Percentiles rank a stretch among this genome's conserved stretches.
These are phyloP conservation scores for Lentinula sp. DNA, from an alignment of 768 basidiomycete species.

Conservation along the genomic window DNA sequence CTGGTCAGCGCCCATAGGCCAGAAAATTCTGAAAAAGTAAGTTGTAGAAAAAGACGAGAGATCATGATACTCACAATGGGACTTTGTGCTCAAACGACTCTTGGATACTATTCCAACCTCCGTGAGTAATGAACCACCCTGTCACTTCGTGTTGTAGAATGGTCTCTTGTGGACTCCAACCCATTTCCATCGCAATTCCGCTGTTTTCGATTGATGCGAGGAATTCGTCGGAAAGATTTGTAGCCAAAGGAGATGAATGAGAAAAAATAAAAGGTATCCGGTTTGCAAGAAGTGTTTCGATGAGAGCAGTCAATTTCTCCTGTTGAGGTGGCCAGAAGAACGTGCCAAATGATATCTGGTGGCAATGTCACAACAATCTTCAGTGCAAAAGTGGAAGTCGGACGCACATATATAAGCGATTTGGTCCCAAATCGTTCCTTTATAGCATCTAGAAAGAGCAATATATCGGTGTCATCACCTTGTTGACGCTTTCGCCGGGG, in stretches of 20 bases:
- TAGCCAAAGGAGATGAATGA: background rate
- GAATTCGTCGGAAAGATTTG: background rate
- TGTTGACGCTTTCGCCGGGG: background rate
- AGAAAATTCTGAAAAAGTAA: background rate
- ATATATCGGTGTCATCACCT: background rate
- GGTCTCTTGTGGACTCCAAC: slow-evolving; percentile 2
- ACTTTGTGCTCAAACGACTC: background rate
- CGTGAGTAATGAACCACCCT: slow-evolving; percentile 3
- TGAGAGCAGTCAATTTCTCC: background rate
- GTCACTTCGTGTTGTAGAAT: background rate
- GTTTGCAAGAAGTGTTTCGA: background rate
- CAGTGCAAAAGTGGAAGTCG: background rate
- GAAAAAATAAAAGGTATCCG: slow-evolving; percentile 1
- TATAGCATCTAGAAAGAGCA: background rate
- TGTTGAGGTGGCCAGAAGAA: slow-evolving; percentile 2
- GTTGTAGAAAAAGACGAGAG: no score
- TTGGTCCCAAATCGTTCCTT: background rate
- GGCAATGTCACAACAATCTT: no score
- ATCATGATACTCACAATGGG: background rate
- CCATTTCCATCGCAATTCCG: background rate
- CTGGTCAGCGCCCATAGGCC: slow-evolving; percentile 5
- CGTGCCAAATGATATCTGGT: slow-evolving; percentile 5
- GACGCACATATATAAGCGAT: background rate
- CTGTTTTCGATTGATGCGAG: background rate
- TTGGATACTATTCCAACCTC: slow-evolving; percentile 6